phyloP scores from a whole-genome alignment of 2,329 filamentous ascomycete species.

The Neonectria coccinea region DNA sequence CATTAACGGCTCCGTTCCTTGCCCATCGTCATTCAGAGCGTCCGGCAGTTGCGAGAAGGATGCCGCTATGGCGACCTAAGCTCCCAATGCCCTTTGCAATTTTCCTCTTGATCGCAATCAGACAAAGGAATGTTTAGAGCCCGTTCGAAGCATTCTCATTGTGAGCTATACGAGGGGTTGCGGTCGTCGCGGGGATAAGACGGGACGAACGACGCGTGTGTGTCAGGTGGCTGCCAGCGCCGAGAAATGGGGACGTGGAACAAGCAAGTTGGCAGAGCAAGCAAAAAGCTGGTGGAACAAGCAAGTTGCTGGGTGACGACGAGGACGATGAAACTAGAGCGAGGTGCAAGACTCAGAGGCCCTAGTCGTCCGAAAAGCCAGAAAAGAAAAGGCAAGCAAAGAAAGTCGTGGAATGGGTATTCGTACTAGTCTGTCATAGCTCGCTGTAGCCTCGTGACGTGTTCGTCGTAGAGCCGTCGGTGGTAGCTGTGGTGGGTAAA shows the following conservation, averaged over 20 bases:
- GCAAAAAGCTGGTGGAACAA: background rate
- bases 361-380: conserved; percentile 15
- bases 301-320: conserved; percentile 7
- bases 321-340: conserved; percentile 9
- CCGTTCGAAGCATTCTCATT: conserved; percentile 11
- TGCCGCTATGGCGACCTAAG: conserved; percentile 14
- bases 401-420: conserved; percentile 8
- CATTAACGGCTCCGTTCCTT: conserved; percentile 25
- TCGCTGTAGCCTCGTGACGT: conserved; percentile 37
- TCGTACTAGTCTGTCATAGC: background rate
- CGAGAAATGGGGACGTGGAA: conserved; percentile 7
- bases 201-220: conserved; percentile 20
- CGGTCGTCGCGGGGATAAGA: conserved; percentile 21
- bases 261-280: background rate
- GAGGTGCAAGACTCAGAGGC: conserved; percentile 1
- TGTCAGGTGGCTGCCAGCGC: conserved; percentile 28
- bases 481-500: conserved; percentile 18
- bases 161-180: conserved; percentile 6
- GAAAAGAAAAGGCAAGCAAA: conserved; percentile 17
- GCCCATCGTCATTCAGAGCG: conserved; percentile 13
- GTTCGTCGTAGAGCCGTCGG: conserved; percentile 35
- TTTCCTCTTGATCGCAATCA: conserved; percentile 1
- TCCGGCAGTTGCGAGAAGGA: conserved; percentile 24
- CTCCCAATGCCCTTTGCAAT: conserved; percentile 9
- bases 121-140: conserved; percentile 26